Evolutionary conservation across 2,329 filamentous ascomycete species (phyloP).

Genomic region (Epichloe sylvatica): DNA sequence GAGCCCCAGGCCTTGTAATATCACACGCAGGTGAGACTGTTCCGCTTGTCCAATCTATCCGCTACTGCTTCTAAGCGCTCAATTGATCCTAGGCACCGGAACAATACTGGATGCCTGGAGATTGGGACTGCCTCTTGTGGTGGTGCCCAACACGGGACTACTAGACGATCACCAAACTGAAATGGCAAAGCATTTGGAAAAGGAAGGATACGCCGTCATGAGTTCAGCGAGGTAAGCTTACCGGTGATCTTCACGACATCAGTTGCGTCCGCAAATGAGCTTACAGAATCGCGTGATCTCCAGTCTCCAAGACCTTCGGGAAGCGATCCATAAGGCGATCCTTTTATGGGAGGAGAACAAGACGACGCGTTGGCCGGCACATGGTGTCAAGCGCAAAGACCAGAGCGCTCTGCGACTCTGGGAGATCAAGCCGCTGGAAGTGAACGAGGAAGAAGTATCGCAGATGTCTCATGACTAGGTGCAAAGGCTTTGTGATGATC

Average conservation of each 20-base stretch:
- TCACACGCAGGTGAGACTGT: constrained; percentile 66
- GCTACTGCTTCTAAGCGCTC: neutral
- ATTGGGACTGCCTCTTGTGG: constrained; percentile 61
- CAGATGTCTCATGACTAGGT: constrained; percentile 27
- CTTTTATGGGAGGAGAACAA: constrained; percentile 23
- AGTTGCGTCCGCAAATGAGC: neutral
- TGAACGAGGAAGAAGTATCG: constrained; percentile 21
- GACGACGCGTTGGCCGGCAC: constrained; percentile 20
- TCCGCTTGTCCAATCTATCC: too few species aligned
- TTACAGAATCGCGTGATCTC: too few species aligned
- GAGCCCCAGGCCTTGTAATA: constrained; percentile 58
- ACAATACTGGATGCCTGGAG: constrained; percentile 75
- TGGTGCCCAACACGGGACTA: constrained; percentile 72
- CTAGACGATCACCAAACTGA: constrained; percentile 87
- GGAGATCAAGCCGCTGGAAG: constrained; percentile 21
- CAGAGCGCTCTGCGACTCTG: constrained; percentile 17
- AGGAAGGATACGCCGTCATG: constrained; percentile 63
- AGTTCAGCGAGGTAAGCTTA: constrained; percentile 46
- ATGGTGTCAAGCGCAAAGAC: constrained; percentile 10
- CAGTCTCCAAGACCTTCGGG: constrained; percentile 20
- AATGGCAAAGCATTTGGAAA: constrained; percentile 62
- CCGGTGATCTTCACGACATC: neutral
- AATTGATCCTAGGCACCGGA: constrained; percentile 53
- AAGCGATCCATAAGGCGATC: constrained; percentile 23
- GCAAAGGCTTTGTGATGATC: constrained; percentile 7